Base-by-base conservation (phyloP, 1,284 basidiomycete genomes). In the Filobasidium uniguttulatum region DNA sequence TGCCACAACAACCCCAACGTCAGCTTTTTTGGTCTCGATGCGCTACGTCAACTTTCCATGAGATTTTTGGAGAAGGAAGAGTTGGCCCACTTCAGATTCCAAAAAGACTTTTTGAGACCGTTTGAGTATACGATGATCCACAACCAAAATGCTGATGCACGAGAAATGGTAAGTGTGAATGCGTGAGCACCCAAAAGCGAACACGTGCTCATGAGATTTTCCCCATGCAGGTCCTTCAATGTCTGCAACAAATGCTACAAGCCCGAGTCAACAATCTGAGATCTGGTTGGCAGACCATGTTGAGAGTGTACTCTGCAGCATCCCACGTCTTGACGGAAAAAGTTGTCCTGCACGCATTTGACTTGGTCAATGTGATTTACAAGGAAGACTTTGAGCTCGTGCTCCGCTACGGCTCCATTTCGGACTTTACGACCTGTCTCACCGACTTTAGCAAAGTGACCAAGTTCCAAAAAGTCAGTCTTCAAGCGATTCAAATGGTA, bases 51-150 rank as follows among this genome's bases (percentile, higher is more conserved):
- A 69, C 73, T 99, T 34, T 91, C 94, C 2, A 96, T 94, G 88
- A 82, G 93, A 41, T 99, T 99, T 71, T 75, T 99, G 62, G 94
- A 98, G 70, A 98, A 98, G 70, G 93, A 98, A 65, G 94, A 99
- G 67, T 67, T 99, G 56, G 80, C 89, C 0, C 90, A 97, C 71
- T 99, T 98, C 78, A 90, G 93, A 64, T 99, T 99, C 72, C 94
- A 99, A 62, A 99, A 98, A 69, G 94, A 99, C 66, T 99, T 99
- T 70, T 71, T 99, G 50, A 86, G 89, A 64, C 94, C 94, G 1
- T 99, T 98, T 66, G 91, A 98, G 71, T 84, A 94, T 67, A 91
- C 96, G 1, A 99, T 99, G 85, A 78, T 84, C 37, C 85, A 97
- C 65, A 98, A 97, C 70, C 78, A 81, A 53, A 94, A 96, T 67